phyloP scores from a whole-genome alignment of 257 asterid genomes.

The Fraxinus americana region DNA sequence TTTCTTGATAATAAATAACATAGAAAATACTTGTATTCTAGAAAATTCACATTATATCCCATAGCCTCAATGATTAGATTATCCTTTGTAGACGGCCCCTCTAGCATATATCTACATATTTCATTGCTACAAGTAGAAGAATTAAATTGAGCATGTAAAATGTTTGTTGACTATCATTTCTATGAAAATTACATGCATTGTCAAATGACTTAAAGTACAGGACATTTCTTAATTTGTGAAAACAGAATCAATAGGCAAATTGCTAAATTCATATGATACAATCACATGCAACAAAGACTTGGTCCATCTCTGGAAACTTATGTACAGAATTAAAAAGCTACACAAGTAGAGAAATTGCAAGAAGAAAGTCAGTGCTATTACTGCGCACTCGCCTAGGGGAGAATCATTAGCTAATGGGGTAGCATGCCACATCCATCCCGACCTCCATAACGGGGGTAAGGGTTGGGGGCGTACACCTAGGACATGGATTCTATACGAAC shows the following conservation, averaged over 20 bases:
- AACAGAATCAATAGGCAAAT: background rate
- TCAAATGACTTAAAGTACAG: background rate
- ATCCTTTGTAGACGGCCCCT: too few species aligned
- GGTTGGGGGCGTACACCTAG: too few species aligned
- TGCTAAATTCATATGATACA: background rate
- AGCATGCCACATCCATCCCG: background rate
- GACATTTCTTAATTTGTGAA: background rate
- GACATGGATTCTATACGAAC: too few species aligned
- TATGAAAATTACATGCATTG: background rate
- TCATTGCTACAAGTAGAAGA: too few species aligned
- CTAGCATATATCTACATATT: too few species aligned
- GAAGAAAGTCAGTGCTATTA: background rate
- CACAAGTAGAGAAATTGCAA: background rate
- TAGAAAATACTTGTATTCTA: too few species aligned
- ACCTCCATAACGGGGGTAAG: too few species aligned
- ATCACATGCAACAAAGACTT: background rate
- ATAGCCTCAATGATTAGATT: too few species aligned
- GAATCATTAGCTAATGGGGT: background rate
- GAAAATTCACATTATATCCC: too few species aligned
- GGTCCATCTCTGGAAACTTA: background rate
- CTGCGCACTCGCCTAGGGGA: background rate
- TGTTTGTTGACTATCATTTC: background rate
- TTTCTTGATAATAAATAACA: too few species aligned
- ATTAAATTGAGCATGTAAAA: background rate
- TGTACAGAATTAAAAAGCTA: background rate